Conservation (phyloP, 208 protist species). For the Sergeia podlipaevii region DNA sequence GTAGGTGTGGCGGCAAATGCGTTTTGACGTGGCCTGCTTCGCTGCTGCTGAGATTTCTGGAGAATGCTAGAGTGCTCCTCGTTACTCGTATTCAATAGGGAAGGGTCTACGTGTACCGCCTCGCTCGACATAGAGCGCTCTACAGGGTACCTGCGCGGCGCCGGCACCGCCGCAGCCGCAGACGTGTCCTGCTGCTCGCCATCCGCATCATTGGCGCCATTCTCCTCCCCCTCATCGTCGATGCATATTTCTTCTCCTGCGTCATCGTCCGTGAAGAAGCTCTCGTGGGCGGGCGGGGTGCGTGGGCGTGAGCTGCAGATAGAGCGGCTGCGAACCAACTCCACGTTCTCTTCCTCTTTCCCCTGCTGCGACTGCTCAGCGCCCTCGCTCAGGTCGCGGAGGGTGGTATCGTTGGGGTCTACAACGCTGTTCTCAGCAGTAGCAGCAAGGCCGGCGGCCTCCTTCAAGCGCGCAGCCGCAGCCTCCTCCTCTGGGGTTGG, state of each 20-base stretch:
- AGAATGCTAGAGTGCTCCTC: no score
- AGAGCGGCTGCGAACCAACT: conserved; percentile 17
- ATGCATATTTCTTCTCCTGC: conserved; percentile 12
- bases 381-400: conserved; percentile 8
- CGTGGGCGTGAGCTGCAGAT: conserved; percentile 21
- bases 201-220: neutral
- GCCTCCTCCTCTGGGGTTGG: neutral
- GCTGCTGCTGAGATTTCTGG: no score
- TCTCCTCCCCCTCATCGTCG: conserved; percentile 19
- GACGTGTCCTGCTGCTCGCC: conserved; percentile 6
- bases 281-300: conserved; percentile 12
- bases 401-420: conserved; percentile 9
- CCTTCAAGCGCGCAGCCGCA: neutral
- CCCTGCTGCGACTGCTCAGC: neutral
- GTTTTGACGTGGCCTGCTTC: no score
- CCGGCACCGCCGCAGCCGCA: conserved; percentile 4
- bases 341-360: conserved; percentile 6
- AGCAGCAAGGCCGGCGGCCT: neutral
- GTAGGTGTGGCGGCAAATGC: no score
- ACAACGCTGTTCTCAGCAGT: neutral
- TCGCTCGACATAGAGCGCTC: neutral
- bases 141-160: neutral
- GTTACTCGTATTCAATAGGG: no score
- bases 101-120: conserved; percentile 4
- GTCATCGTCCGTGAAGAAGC: conserved; percentile 19